A percentile compares a stretch with the other conserved stretches of the same genome.
Evolutionary conservation across 116 monocot species (phyloP).

Genomic region (Zostera marina): DNA sequence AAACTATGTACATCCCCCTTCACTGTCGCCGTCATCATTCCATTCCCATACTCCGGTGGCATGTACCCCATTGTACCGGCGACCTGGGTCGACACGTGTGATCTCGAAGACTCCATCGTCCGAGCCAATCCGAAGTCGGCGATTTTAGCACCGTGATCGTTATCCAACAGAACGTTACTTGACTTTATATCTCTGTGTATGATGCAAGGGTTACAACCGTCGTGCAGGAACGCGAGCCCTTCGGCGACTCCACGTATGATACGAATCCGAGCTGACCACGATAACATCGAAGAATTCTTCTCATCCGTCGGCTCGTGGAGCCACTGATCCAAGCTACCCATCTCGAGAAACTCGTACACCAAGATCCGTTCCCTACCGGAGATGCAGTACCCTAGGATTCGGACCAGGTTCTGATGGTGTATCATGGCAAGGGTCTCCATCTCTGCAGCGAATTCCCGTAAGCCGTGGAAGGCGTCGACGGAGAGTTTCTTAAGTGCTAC

Average conservation of each 20-base stretch:
- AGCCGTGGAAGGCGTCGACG: constrained; percentile 33
- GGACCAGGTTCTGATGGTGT: constrained; percentile 45
- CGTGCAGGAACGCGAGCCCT: constrained; percentile 55
- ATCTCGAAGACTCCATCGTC: constrained; percentile 19
- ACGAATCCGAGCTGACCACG: constrained; percentile 28
- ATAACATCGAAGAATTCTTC: constrained; percentile 5
- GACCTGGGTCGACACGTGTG: constrained; percentile 46
- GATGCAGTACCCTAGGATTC: constrained; percentile 47
- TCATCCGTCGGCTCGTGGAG: constrained; percentile 21
- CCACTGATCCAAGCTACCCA: constrained; percentile 56
- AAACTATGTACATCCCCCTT: constrained; percentile 80
- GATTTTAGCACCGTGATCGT: constrained; percentile 32
- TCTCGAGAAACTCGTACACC: constrained; percentile 59
- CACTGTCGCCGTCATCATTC: constrained; percentile 27
- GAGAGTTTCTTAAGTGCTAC: constrained; percentile 72
- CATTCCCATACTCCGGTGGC: constrained; percentile 59
- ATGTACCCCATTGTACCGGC: constrained; percentile 88
- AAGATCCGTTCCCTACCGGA: constrained; percentile 40
- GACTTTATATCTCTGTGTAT: constrained; percentile 87
- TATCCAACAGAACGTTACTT: constrained; percentile 58
- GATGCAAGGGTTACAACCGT: constrained; percentile 30
- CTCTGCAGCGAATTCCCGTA: constrained; percentile 69
- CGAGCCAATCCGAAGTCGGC: constrained; percentile 76
- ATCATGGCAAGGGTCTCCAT: constrained; percentile 46
- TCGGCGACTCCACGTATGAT: constrained; percentile 36